A percentile compares a stretch with the other conserved stretches of the same genome.
Evolutionary conservation across 495 filamentous ascomycete genomes (phyloP).

Genomic region (Neurospora sublineolata): DNA sequence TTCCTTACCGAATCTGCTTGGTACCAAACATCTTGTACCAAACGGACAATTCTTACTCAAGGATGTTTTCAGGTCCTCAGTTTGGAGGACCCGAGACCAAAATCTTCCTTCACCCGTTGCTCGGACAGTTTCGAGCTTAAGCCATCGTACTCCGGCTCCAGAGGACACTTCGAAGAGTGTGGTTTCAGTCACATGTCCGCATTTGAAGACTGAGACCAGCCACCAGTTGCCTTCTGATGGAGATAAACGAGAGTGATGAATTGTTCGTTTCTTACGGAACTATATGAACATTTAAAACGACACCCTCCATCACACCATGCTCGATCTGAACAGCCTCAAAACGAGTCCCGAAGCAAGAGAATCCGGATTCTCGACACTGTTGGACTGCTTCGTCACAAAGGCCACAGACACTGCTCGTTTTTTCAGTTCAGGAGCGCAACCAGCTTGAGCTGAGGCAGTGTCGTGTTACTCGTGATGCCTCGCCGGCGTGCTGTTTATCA

Average conservation of each 20-base stretch:
- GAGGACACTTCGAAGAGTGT: neutral
- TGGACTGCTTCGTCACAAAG: neutral
- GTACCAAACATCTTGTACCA: neutral
- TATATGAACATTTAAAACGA: neutral
- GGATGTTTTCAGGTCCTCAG: neutral
- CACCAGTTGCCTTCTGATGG: neutral
- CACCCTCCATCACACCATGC: neutral
- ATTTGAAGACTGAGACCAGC: neutral
- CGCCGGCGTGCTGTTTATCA: neutral
- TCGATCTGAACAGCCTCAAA: neutral
- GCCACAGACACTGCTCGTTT: neutral
- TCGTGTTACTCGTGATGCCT: neutral
- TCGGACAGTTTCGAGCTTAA: neutral
- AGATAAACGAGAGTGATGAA: neutral
- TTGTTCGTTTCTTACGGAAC: neutral
- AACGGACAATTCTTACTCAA: neutral
- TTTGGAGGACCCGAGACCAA: neutral
- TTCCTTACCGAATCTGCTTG: neutral
- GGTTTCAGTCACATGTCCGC: neutral
- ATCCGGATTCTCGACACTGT: neutral
- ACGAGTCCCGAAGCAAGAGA: neutral
- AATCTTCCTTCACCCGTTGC: neutral
- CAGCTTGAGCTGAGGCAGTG: neutral
- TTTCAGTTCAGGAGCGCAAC: neutral
- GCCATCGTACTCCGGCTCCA: neutral